Evolutionary conservation across 2,329 filamentous ascomycete species (phyloP).

Genomic region (Chrysosporium keratinophilum): DNA sequence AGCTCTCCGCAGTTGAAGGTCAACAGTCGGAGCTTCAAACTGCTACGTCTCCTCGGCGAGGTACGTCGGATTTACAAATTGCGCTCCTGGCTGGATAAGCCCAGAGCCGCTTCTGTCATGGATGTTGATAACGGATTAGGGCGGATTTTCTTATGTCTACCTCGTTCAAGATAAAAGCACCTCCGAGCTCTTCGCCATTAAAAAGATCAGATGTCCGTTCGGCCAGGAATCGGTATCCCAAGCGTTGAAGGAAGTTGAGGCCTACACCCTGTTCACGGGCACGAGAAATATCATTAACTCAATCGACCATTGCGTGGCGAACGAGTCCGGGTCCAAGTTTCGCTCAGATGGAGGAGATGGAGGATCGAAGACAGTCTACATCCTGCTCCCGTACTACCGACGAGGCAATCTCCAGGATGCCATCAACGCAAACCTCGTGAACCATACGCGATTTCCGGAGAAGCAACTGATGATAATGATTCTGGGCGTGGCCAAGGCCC

Average conservation of each 20-base stretch:
- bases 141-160: constrained; percentile 98
- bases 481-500: constrained; percentile 76
- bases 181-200: constrained; percentile 80
- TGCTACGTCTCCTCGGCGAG: constrained; percentile 84
- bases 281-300: constrained; percentile 77
- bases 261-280: constrained; percentile 79
- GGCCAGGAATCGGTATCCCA: constrained; percentile 90
- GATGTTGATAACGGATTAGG: constrained; percentile 40
- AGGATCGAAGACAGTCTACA: constrained; percentile 86
- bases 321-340: constrained; percentile 51
- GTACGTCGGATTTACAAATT: constrained; percentile 37
- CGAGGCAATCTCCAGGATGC: constrained; percentile 93
- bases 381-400: constrained; percentile 88
- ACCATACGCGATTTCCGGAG: constrained; percentile 84
- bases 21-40: constrained; percentile 91
- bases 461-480: constrained; percentile 79
- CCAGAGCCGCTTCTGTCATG: background rate
- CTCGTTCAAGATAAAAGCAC: constrained; percentile 84
- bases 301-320: constrained; percentile 71
- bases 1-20: constrained; percentile 89
- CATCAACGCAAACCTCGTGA: constrained; percentile 97
- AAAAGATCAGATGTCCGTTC: constrained; percentile 98
- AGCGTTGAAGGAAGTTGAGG: constrained; percentile 94
- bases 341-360: constrained; percentile 49
- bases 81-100: background rate